phyloP scores from a whole-genome alignment of 179 eudicot species.

The Gypsophila paniculata region DNA sequence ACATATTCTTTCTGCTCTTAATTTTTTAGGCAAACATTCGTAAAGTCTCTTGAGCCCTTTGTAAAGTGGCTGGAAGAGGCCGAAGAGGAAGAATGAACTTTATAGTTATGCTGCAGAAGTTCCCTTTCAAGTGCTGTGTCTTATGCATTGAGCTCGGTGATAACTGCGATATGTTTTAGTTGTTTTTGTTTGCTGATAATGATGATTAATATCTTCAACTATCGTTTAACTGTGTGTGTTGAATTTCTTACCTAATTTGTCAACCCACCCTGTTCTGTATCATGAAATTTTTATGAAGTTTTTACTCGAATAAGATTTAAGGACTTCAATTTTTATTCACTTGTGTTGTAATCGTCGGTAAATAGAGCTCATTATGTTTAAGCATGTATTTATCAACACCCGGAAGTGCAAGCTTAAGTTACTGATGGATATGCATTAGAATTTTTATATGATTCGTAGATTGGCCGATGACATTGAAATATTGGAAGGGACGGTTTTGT shows the following conservation, averaged over 20 bases:
- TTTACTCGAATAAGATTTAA: too few species aligned
- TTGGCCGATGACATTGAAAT: too few species aligned
- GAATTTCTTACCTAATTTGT: slow-evolving; percentile 6
- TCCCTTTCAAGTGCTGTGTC: slow-evolving; percentile 18
- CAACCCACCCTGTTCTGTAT: slow-evolving; percentile 19
- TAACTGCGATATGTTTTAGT: neutral
- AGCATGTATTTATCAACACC: too few species aligned
- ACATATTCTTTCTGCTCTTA: neutral
- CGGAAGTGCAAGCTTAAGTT: too few species aligned
- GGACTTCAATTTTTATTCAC: too few species aligned
- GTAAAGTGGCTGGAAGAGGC: slow-evolving; percentile 99
- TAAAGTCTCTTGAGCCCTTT: slow-evolving; percentile 90
- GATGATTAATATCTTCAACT: neutral
- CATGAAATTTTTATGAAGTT: slow-evolving; percentile 9
- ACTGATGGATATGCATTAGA: too few species aligned
- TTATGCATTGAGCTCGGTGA: neutral
- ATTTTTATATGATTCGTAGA: too few species aligned
- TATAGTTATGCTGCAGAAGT: neutral
- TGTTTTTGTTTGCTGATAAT: slow-evolving; percentile 8
- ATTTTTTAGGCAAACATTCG: slow-evolving; percentile 72
- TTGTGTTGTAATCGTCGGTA: too few species aligned
- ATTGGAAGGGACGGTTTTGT: too few species aligned
- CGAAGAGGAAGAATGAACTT: slow-evolving; percentile 77
- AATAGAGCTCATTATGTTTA: too few species aligned
- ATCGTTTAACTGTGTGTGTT: neutral